phyloP scores from a whole-genome alignment of 2,329 filamentous ascomycete species.

The Magnaporthiopsis poae region DNA sequence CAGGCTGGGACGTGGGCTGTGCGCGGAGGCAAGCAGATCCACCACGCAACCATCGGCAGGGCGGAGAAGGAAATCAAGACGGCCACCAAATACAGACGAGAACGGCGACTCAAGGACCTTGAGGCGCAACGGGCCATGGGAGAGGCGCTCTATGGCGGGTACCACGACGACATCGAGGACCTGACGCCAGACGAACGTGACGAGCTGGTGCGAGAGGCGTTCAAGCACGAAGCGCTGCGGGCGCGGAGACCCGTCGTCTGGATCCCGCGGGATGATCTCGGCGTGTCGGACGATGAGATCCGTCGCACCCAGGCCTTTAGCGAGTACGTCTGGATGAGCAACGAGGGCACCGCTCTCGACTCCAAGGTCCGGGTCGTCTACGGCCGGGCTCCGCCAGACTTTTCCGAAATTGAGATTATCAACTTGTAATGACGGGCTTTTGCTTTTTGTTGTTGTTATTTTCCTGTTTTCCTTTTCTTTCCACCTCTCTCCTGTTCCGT shows the following conservation, averaged over 20 bases:
- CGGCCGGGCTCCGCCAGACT: constrained; percentile 76
- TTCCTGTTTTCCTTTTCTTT: background rate
- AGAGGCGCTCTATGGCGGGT: constrained; percentile 73
- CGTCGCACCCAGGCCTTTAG: constrained; percentile 65
- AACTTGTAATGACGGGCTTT: constrained; percentile 42
- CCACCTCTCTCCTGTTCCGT: background rate
- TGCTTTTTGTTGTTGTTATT: background rate
- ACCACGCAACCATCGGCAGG: constrained; percentile 34
- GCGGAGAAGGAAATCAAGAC: constrained; percentile 29
- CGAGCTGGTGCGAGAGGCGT: constrained; percentile 72
- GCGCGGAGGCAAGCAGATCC: constrained; percentile 38
- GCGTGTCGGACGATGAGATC: constrained; percentile 86
- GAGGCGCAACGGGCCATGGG: constrained; percentile 66
- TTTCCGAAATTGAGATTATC: constrained; percentile 79
- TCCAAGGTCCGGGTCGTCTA: constrained; percentile 75
- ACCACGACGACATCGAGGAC: constrained; percentile 89
- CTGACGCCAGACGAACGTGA: constrained; percentile 84
- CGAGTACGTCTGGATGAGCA: constrained; percentile 82
- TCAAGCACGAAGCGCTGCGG: constrained; percentile 79
- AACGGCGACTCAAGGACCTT: constrained; percentile 48
- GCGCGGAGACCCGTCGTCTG: constrained; percentile 80
- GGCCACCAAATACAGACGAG: constrained; percentile 37
- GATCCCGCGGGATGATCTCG: constrained; percentile 85
- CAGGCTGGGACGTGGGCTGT: constrained; percentile 39
- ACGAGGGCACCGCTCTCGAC: constrained; percentile 81